Base-by-base conservation (phyloP, 2,329 filamentous ascomycete genomes). In the Diaporthe citrichinensis region DNA sequence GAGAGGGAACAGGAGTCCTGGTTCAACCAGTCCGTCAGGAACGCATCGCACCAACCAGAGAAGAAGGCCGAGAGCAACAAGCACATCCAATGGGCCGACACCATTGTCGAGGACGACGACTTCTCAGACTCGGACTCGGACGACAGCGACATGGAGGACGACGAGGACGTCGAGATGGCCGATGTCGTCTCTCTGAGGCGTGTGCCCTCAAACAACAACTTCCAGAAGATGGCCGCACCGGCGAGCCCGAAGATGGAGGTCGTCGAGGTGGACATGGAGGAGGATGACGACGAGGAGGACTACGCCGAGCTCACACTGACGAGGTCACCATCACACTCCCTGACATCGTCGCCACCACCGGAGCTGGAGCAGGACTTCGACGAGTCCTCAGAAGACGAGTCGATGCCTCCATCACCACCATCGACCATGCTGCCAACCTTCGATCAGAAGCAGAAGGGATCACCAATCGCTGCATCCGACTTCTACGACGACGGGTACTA, bases 21-120 rank as follows among this genome's bases (percentile, higher is more conserved):
- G 96, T 98, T 98, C 93, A 97, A 98, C 91, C 94, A 95, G 85
- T 97, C 95, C 77, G 94, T 98, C 85, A 93, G 91, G 84, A 94
- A 93, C 82, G 94, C 94, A 80, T 80, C 81, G 82, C 39, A 72
- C 31, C 58, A 68, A 49, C 53, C 59, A 31, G 76, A 86, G 80
- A 83, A 72, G 81, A 86, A 28, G 44, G 59, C 46, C 77, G 88
- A 93, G 79, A 90, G 94, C 78, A 91, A 94, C 78, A 91, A 90
- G 84, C 94, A 94, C 87, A 92, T 98, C 80, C 94, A 96, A 88
- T 98, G 95, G 95, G 94, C 94, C 81, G 94, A 97, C 84, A 89
- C 91, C 74, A 90, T 96, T 78, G 89, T 90, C 76, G 94, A 96
- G 84, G 93, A 94, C 78, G 92, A 94, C 78, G 90, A 90, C 78